Evolutionary conservation across 140 eudicot genomes (phyloP).

Genomic region (Anethum foeniculum): DNA sequence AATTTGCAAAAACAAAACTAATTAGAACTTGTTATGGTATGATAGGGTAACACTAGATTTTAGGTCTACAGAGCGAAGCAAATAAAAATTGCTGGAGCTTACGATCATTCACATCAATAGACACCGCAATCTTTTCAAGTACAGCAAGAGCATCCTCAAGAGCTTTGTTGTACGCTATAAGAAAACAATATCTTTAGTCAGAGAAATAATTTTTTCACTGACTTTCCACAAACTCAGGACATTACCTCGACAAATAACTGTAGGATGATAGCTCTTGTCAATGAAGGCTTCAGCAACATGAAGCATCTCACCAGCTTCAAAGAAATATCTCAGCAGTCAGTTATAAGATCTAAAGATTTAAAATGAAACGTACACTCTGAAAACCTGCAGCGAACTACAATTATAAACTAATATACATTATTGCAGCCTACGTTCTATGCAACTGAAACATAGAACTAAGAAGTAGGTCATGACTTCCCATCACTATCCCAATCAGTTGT

Average conservation of each 20-base stretch:
- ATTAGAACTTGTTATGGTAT: neutral
- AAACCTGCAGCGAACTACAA: neutral
- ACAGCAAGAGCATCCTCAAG: conserved; percentile 86
- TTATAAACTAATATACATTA: too few species aligned
- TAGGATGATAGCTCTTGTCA: conserved; percentile 81
- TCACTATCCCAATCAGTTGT: too few species aligned
- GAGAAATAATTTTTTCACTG: neutral
- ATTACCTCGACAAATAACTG: conserved; percentile 85
- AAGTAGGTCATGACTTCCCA: neutral
- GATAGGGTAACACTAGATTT: neutral
- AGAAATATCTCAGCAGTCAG: conserved; percentile 6
- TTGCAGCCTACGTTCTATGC: neutral
- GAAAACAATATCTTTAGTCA: neutral
- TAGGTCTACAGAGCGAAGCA: neutral
- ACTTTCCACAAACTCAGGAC: neutral
- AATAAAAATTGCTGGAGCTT: conserved; percentile 20
- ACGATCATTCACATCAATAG: conserved; percentile 81
- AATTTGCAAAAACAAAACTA: neutral
- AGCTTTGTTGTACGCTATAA: conserved; percentile 76
- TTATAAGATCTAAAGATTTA: neutral
- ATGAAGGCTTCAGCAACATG: conserved; percentile 94
- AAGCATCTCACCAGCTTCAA: conserved; percentile 96
- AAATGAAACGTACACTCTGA: neutral
- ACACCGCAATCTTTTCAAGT: conserved; percentile 77
- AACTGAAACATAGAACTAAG: neutral